Base-by-base conservation (phyloP, 106 monocot genomes). In the Alisma plantagoaquatica region DNA sequence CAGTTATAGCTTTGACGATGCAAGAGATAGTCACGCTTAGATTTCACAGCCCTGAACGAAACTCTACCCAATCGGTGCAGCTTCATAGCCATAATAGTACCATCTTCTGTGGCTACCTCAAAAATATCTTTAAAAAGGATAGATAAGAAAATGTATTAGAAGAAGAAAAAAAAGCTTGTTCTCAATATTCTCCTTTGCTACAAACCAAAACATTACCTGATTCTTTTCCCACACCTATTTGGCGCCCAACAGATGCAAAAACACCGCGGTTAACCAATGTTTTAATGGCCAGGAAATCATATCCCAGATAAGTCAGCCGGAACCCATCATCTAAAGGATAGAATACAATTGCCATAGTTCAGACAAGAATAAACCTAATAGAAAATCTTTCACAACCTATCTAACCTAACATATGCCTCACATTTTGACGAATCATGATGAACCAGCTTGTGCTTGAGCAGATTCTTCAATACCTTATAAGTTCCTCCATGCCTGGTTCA, bases 251-350 rank as follows among this genome's bases (percentile, higher is more conserved):
- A 0, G 79, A 55, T 1, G 66, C 51, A 59, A 99, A 82, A 0
- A 99, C 82, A 29, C 98, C 90, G 10, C 98, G 98, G 23, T 99
- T 99, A 27, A 90, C 86, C 10, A 99, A 69, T 3, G 90, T 61
- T 52, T 99, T 99, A 46, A 99, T 99, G n/a, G 98, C 98, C 28
- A 99, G 90, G 56, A 86, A 99, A 60, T 99, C 98, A 41, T 99
- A 99, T n/a, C 98, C 98, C 49, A 99, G 69, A 69, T 99, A 99
- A 17, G 98, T 99, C 30, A 99, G 73, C 54, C 98, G 69, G 67
- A 79, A 99, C 20, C 98, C 98, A 68, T 90, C 98, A 65, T 99
- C 98, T 99, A 44, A 35, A 72, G 15, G 47, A 23, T n/a, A n/a
- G n/a, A n/a, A n/a, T n/a, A n/a, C n/a, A n/a, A n/a, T n/a, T n/a